Base-by-base conservation (phyloP, 805 yeast genomes). In the Saccharomyces cerevisiae region DNA sequence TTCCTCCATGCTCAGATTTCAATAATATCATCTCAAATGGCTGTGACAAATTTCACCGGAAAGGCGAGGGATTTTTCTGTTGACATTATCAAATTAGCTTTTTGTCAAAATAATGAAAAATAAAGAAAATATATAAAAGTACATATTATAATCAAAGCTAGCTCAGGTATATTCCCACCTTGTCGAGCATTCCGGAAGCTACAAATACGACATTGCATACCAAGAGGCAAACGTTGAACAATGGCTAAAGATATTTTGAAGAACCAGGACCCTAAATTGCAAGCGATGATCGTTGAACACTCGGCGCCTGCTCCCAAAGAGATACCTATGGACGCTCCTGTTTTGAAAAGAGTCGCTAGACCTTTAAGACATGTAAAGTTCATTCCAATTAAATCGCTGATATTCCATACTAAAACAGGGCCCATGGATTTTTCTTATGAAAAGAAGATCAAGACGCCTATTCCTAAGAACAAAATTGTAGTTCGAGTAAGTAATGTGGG, bases 401-500 rank as follows among this genome's bases (percentile, higher is more conserved):
- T 60, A 59, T 79, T 73, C 51, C 73, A 64, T 58, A 73, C 77
- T 11, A 72, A 68, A 55, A 51, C 63, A 51, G 71, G 70, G 28
- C 70, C 70, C n/a, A 69, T 74, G 17, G 67, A 65, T n/a, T 74
- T 83, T 60, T 79, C 81, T 32, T 83, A 82, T 65, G 79, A 79
- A 58, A 77, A 79, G 59, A 76, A 75, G 46, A 74, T 79, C 50
- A 75, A 75, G 30, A 63, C 76, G 22, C 87, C 85, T 2, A 69
- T 82, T 49, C 69, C 74, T 6, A 64, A 73, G 29, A 73, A 74
- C 60, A 75, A 76, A 51, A 62, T 86, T 3, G 72, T 86, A 21
- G 81, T 87, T 13, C 79, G 83, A 59, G 80, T 85, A 26, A 72
- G 73, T 48, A 79, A 79, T 53, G 83, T 81, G 1, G 80, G 85